Base-by-base conservation (phyloP, 371 early-diverging fungal species). In the Rhizopus delemar region DNA sequence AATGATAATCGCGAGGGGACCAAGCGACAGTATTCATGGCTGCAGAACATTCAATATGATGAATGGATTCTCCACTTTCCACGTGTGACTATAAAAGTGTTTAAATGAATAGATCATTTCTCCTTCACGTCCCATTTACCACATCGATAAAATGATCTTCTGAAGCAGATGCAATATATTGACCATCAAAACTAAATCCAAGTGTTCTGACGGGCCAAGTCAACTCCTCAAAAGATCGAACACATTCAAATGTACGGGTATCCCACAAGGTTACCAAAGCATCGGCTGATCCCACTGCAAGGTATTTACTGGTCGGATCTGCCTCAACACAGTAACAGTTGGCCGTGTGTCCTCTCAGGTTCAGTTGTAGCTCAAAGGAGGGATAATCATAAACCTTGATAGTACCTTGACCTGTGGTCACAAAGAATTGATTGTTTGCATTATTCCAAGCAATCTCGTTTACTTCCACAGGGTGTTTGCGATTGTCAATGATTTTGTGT, bases 371-470 rank as follows among this genome's bases (percentile, higher is more conserved):
- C 16, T 84, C 73, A 60, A 86, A 73, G 0, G 80, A 72, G 4
- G 84, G 84, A 59, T 84, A 91, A 36, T 86, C 85, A 39, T 90
- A 75, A 0, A 90, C 77, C 52, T 84, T 82, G 50, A 92, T 78
- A 1, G 84, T 85, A 34, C 93, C 92, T 53, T 86, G 83, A 6
- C 92, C 91, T 0, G 92, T 91, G 0, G 93, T 90, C 31, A 93
- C 74, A 60, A 83, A 86, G 63, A 94, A 92, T 38, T 88, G 72
- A 46, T 89, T 80, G 33, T 90, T 90, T 34, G 87, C 77, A 46
- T 81, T 86, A 60, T 90, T 89, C 92, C 93, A 94, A 33, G 85
- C 75, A 29, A 93, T 87, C 66, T 92, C 92, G 60, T 92, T 93
- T 39, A 90, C 83, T 69, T 89, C 91, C 31, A 77, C 65, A 16